A percentile compares a stretch with the other conserved stretches of the same genome.
These are phyloP conservation scores for Pseudonectria foliicola DNA, from an alignment of 2,329 filamentous ascomycete species.

Conservation along the genomic window DNA sequence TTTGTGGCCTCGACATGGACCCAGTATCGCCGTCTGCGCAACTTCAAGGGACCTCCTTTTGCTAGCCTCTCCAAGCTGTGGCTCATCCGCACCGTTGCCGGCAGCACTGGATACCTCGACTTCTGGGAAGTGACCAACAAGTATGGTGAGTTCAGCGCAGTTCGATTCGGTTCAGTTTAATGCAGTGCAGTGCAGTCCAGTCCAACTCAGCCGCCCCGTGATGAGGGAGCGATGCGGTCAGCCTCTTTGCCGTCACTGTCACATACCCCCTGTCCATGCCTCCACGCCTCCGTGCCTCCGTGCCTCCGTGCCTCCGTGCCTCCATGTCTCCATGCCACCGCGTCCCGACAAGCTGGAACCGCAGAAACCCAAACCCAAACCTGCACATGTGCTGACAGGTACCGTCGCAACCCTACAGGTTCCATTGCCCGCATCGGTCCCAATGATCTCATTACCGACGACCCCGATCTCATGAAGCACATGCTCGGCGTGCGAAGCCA, in stretches of 20 bases:
- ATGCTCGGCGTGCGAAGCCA: constrained; percentile 27
- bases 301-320: too few species aligned
- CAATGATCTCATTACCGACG: constrained; percentile 32
- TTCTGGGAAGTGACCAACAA: constrained; percentile 28
- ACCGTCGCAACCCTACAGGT: constrained; percentile 17
- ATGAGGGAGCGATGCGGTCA: neutral
- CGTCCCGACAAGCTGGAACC: too few species aligned
- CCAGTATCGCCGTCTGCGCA: constrained; percentile 31
- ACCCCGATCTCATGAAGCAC: constrained; percentile 30
- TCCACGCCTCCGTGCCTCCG: too few species aligned
- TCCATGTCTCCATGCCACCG: too few species aligned
- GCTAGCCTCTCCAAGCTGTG: constrained; percentile 35
- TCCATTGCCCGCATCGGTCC: constrained; percentile 34
- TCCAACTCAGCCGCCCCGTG: too few species aligned
- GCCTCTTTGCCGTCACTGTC: too few species aligned
- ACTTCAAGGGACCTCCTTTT: constrained; percentile 32
- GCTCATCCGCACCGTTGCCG: constrained; percentile 25
- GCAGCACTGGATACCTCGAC: constrained; percentile 28
- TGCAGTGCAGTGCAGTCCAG: too few species aligned
- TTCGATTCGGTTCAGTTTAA: too few species aligned
- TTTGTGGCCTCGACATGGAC: constrained; percentile 12
- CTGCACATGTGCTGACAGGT: too few species aligned
- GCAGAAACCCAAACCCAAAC: too few species aligned
- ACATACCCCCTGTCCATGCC: too few species aligned
- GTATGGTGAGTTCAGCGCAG: constrained; percentile 26